phyloP scores from a whole-genome alignment of 2,329 filamentous ascomycete species.

The Alternaria burnsii region DNA sequence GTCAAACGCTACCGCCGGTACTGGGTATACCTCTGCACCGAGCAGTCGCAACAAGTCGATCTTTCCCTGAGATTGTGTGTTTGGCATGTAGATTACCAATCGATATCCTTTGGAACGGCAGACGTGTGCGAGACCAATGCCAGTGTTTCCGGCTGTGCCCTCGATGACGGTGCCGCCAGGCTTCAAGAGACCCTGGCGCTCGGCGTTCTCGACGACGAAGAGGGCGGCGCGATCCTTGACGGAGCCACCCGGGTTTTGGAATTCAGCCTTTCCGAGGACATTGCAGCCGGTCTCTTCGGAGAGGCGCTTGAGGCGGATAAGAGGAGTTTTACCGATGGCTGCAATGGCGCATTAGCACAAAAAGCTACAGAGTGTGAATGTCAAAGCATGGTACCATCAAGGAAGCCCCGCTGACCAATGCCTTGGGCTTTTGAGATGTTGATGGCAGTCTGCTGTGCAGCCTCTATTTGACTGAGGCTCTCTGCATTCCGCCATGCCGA shows the following conservation, averaged over 20 bases:
- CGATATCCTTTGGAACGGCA: constrained; percentile 92
- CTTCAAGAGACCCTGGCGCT: constrained; percentile 81
- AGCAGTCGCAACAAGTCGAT: constrained; percentile 90
- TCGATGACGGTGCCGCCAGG: constrained; percentile 95
- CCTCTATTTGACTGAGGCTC: constrained; percentile 56
- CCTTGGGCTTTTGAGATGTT: constrained; percentile 82
- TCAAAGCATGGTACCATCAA: constrained; percentile 71
- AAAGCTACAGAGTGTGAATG: neutral
- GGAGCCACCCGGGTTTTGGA: constrained; percentile 96
- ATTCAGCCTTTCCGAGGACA: constrained; percentile 95
- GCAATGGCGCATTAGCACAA: constrained; percentile 10
- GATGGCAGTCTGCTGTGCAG: constrained; percentile 68
- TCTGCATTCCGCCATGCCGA: constrained; percentile 66
- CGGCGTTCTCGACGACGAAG: constrained; percentile 92
- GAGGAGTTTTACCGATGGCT: constrained; percentile 97
- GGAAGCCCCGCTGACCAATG: constrained; percentile 74
- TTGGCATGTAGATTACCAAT: constrained; percentile 99
- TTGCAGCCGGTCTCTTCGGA: constrained; percentile 93
- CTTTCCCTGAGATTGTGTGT: constrained; percentile 98
- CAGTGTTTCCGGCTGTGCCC: constrained; percentile 96
- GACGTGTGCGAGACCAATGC: constrained; percentile 96
- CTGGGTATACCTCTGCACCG: constrained; percentile 93
- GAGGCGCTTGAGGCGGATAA: constrained; percentile 87
- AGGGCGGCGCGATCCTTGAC: constrained; percentile 97
- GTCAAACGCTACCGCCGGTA: constrained; percentile 94